Evolutionary conservation across 305 asterid genomes (phyloP).

Genomic region (Salvia sclarea): DNA sequence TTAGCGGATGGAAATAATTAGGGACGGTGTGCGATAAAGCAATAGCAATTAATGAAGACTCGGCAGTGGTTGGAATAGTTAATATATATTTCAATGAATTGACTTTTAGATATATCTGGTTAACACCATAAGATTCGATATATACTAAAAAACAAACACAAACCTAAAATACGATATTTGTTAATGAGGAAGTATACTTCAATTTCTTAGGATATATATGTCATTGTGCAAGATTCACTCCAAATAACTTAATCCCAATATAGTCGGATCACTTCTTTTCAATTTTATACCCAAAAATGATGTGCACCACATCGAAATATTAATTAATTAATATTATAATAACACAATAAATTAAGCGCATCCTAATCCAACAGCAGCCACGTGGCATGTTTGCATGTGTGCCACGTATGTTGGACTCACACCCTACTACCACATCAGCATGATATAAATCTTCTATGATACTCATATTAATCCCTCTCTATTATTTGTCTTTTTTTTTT

Average conservation of each 20-base stretch:
- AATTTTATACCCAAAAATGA: not conserved
- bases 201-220: not conserved
- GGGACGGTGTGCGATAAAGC: not conserved
- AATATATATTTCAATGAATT: not conserved
- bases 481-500: not conserved
- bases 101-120: not conserved
- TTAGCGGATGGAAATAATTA: not conserved
- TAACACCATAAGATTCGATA: no score
- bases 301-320: not conserved
- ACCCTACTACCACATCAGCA: constrained; percentile 14
- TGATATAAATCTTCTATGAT: not conserved
- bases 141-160: no score
- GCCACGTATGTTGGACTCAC: constrained; percentile 26
- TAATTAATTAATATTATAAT: not conserved
- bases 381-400: constrained; percentile 36
- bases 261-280: not conserved
- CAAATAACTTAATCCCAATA: not conserved
- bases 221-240: not conserved
- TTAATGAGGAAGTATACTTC: not conserved
- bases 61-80: not conserved
- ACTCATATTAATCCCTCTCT: not conserved
- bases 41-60: not conserved
- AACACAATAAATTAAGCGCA: not conserved
- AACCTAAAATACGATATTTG: not conserved
- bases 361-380: constrained; percentile 12